phyloP scores from a whole-genome alignment of 306 rosid genomes.

The Prunus mume region DNA sequence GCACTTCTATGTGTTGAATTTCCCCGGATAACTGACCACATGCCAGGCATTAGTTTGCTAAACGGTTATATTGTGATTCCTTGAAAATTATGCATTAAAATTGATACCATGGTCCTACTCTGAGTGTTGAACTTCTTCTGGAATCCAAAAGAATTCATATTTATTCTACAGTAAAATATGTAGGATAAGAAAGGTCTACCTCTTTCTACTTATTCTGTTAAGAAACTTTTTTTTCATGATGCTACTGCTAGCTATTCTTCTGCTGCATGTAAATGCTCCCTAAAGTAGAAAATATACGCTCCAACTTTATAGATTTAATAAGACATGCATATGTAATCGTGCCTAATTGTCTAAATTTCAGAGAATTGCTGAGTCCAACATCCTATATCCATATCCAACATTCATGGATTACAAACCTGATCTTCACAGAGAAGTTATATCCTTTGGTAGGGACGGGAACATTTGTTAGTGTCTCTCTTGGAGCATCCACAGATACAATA shows the following conservation, averaged over 20 bases:
- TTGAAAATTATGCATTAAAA: neutral
- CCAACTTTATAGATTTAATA: neutral
- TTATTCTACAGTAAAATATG: neutral
- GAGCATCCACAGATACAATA: conserved; percentile 69
- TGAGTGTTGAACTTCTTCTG: neutral
- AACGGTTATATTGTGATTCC: neutral
- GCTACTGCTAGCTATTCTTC: neutral
- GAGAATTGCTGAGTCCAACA: neutral
- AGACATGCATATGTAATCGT: neutral
- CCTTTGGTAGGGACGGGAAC: conserved; percentile 83
- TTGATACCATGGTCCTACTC: neutral
- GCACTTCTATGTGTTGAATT: neutral
- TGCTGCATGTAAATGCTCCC: neutral
- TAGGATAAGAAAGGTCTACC: neutral
- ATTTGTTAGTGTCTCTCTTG: conserved; percentile 74
- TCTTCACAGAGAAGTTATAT: conserved; percentile 75
- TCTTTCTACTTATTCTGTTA: no score
- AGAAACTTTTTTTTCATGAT: no score
- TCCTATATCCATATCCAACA: neutral
- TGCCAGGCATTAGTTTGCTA: neutral
- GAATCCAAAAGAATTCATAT: neutral
- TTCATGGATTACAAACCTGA: conserved; percentile 60
- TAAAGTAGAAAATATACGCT: no score
- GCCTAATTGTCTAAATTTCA: neutral
- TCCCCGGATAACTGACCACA: neutral